Percentiles rank a stretch among this genome's conserved stretches.
These are phyloP conservation scores for Jatropha curcas DNA, from an alignment of 345 rosid genomes.

Conservation along the genomic window DNA sequence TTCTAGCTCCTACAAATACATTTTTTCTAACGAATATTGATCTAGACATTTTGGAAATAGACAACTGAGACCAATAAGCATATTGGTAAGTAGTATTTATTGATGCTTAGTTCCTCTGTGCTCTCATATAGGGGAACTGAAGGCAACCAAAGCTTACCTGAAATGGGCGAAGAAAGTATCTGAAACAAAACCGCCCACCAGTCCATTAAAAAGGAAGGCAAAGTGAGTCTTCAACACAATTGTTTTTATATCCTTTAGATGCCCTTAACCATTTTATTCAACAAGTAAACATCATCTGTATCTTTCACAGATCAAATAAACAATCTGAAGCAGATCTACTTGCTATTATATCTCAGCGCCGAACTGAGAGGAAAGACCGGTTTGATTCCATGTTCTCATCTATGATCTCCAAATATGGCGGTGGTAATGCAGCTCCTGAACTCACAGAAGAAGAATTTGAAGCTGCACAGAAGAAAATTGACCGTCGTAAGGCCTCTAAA, in stretches of 20 bases:
- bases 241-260: background rate
- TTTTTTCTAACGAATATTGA: background rate
- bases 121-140: slow-evolving; percentile 54
- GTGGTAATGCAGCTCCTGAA: slow-evolving; percentile 44
- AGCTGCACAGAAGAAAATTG: slow-evolving; percentile 74
- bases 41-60: background rate
- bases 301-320: slow-evolving; percentile 45
- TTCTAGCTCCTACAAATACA: background rate
- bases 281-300: background rate
- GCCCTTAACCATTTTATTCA: no score
- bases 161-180: slow-evolving; percentile 80
- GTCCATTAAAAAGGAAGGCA: slow-evolving; percentile 49
- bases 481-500: slow-evolving; percentile 46
- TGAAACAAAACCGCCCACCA: slow-evolving; percentile 65
- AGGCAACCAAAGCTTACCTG: slow-evolving; percentile 70
- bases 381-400: slow-evolving; percentile 89
- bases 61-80: background rate
- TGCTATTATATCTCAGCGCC: slow-evolving; percentile 64
- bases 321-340: slow-evolving; percentile 55
- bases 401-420: slow-evolving; percentile 68
- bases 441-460: slow-evolving; percentile 91
- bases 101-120: background rate
- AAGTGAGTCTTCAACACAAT: slow-evolving; percentile 46
- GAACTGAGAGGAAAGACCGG: slow-evolving; percentile 58
- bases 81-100: background rate